These are phyloP conservation scores for Phaffomyces opuntiae DNA, from an alignment of 805 yeast genomes.

Conservation along the genomic window DNA sequence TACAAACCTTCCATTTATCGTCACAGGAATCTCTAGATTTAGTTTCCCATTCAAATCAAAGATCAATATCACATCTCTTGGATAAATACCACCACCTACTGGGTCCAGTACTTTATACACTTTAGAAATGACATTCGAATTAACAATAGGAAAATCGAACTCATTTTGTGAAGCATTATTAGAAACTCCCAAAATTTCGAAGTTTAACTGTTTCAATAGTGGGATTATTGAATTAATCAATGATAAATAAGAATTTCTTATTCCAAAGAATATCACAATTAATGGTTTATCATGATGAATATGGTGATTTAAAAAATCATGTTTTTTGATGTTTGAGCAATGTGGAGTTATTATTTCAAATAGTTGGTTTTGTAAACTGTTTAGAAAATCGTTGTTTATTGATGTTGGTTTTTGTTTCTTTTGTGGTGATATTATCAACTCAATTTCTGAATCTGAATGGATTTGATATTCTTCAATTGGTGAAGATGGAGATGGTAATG, in stretches of 20 bases:
- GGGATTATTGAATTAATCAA: constrained; percentile 4
- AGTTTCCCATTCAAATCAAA: constrained; percentile 16
- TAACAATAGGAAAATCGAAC: constrained; percentile 15
- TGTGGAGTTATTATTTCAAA: too few species aligned
- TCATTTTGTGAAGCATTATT: constrained; percentile 10
- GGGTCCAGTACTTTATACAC: constrained; percentile 20
- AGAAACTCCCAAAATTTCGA: constrained; percentile 16
- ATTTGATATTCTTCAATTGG: constrained; percentile 5
- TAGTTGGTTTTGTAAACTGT: too few species aligned
- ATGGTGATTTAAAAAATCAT: constrained; percentile 1
- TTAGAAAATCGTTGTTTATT: too few species aligned
- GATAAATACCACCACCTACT: constrained; percentile 24
- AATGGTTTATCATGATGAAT: constrained; percentile 5
- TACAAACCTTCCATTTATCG: constrained; percentile 6
- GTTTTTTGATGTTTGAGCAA: too few species aligned
- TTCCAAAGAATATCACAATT: constrained; percentile 21
- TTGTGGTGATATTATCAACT: too few species aligned
- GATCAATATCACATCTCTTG: constrained; percentile 18
- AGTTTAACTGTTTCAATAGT: constrained; percentile 1
- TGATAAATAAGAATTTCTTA: constrained; percentile 12
- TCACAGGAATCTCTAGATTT: constrained; percentile 11
- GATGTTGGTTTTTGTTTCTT: too few species aligned
- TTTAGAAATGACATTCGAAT: constrained; percentile 11
- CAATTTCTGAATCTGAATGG: background rate
- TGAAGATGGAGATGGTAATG: constrained; percentile 15